Evolutionary conservation across 2,329 filamentous ascomycete genomes (phyloP).

Genomic region (Xylaria digitata): DNA sequence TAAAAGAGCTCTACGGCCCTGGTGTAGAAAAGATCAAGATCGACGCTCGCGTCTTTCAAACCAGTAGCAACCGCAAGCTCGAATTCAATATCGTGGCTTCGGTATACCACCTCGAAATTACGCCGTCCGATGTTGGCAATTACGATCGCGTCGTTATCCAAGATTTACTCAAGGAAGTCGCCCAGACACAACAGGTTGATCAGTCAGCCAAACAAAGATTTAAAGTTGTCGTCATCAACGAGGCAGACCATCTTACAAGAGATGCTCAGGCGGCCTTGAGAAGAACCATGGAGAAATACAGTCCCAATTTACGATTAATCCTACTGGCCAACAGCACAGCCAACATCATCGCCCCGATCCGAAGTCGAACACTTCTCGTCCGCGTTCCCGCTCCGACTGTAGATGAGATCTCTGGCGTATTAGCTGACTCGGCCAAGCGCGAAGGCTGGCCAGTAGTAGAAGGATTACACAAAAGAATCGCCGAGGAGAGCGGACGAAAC

Average conservation of each 20-base stretch:
- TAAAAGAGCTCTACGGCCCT: slow-evolving; percentile 94
- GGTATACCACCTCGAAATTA: slow-evolving; percentile 98
- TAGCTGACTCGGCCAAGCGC: slow-evolving; percentile 77
- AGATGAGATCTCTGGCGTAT: slow-evolving; percentile 82
- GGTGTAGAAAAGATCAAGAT: slow-evolving; percentile 99
- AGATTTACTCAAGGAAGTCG: slow-evolving; percentile 95
- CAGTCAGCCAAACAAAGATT: slow-evolving; percentile 89
- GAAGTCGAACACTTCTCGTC: slow-evolving; percentile 89
- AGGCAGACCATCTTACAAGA: slow-evolving; percentile 91
- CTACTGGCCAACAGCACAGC: slow-evolving; percentile 94
- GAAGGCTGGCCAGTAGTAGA: slow-evolving; percentile 85
- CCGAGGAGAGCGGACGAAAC: slow-evolving; percentile 90
- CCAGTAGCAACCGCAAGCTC: slow-evolving; percentile 93
- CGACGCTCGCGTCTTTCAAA: slow-evolving; percentile 96
- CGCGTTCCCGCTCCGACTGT: slow-evolving; percentile 90
- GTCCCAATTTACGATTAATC: slow-evolving; percentile 90
- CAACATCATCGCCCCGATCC: slow-evolving; percentile 98
- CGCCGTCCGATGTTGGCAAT: slow-evolving; percentile 93
- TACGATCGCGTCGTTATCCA: slow-evolving; percentile 97
- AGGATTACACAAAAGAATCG: slow-evolving; percentile 84
- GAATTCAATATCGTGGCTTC: slow-evolving; percentile 99
- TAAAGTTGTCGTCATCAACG: slow-evolving; percentile 99
- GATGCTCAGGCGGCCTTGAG: slow-evolving; percentile 96
- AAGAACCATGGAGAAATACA: slow-evolving; percentile 99
- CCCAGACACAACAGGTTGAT: slow-evolving; percentile 99